phyloP scores from a whole-genome alignment of 176 grass and related monocot species.

The Triticum turgidum region DNA sequence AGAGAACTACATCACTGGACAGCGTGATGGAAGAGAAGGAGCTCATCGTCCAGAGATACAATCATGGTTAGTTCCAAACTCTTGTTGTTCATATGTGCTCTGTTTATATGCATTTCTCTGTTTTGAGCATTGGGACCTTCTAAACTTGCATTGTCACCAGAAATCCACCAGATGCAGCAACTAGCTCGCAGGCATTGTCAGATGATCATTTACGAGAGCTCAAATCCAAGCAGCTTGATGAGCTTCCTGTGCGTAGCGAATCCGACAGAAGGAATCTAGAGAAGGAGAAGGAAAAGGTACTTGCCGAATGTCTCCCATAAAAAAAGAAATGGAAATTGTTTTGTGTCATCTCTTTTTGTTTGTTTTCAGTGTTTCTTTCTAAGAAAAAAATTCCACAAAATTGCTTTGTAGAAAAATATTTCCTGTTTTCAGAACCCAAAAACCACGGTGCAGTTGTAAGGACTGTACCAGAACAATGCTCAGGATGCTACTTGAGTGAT shows the following conservation, averaged over 20 bases:
- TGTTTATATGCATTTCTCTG: background rate
- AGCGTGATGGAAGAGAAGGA: slow-evolving; percentile 53
- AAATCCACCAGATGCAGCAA: slow-evolving; percentile 64
- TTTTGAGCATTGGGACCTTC: no score
- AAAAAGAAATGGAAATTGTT: no score
- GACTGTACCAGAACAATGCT: no score
- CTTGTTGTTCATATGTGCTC: background rate
- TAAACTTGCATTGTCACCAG: slow-evolving; percentile 13
- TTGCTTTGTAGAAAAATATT: no score
- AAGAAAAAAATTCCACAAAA: no score
- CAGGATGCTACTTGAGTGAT: no score
- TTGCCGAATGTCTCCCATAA: no score
- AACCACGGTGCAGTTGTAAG: no score
- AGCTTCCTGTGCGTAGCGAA: background rate
- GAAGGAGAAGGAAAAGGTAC: slow-evolving; percentile 13
- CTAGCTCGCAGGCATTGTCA: slow-evolving; percentile 49
- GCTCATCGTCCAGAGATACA: slow-evolving; percentile 34
- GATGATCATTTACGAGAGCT: slow-evolving; percentile 47
- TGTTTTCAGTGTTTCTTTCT: no score
- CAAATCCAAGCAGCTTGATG: background rate
- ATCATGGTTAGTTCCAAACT: background rate
- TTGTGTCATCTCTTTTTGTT: no score
- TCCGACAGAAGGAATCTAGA: slow-evolving; percentile 3
- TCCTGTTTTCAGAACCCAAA: no score
- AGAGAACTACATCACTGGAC: slow-evolving; percentile 36